A percentile compares a stretch with the other conserved stretches of the same genome.
Conservation (phyloP, 176 grass and related monocot species). For the Musa schizocarpa region DNA sequence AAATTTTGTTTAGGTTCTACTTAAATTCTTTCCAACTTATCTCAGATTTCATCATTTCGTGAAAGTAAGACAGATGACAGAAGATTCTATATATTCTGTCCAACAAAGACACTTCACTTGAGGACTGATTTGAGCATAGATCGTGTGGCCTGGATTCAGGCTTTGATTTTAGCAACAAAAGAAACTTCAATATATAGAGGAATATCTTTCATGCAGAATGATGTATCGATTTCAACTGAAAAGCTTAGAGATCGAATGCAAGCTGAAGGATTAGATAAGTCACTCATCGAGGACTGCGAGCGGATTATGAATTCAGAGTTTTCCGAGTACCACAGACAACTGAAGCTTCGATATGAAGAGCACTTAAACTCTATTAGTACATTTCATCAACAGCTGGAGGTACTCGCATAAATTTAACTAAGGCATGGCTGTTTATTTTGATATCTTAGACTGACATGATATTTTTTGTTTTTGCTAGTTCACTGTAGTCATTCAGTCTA, state of each 20-base stretch:
- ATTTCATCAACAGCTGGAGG: slow-evolving; percentile 59
- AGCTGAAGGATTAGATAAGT: slow-evolving; percentile 54
- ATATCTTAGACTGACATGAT: background rate
- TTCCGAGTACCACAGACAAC: slow-evolving; percentile 46
- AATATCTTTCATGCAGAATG: slow-evolving; percentile 30
- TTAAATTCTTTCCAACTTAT: background rate
- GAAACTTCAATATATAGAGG: slow-evolving; percentile 38
- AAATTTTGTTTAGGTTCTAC: too few relatives aligned
- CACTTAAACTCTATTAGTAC: slow-evolving; percentile 58
- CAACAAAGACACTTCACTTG: slow-evolving; percentile 74
- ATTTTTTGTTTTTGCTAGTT: background rate
- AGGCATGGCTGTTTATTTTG: background rate
- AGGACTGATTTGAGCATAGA: slow-evolving; percentile 70
- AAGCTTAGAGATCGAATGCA: slow-evolving; percentile 61
- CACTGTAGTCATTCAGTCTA: background rate
- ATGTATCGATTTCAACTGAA: slow-evolving; percentile 54
- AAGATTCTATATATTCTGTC: slow-evolving; percentile 74
- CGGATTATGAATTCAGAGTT: slow-evolving; percentile 79
- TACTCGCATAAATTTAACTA: slow-evolving; percentile 1
- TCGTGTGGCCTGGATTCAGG: slow-evolving; percentile 81
- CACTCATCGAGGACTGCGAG: slow-evolving; percentile 67
- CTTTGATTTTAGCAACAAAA: slow-evolving; percentile 59
- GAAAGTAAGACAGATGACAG: slow-evolving; percentile 88
- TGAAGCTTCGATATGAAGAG: slow-evolving; percentile 58
- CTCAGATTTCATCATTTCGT: slow-evolving; percentile 78